phyloP scores from a whole-genome alignment of 1,139 yeast genomes.

The Blastobotrys aristatus region DNA sequence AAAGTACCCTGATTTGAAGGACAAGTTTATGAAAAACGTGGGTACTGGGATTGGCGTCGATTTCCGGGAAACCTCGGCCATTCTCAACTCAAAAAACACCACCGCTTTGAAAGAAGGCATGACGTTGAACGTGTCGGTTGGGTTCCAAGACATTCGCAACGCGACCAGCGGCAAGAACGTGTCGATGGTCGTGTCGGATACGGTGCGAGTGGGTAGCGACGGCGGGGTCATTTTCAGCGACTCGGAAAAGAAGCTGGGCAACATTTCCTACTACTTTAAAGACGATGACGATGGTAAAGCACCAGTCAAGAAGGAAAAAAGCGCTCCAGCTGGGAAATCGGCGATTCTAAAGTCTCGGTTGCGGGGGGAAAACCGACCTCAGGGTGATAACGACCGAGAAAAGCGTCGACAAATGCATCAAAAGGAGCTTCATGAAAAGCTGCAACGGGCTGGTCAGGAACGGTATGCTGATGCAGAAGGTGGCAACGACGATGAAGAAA shows the following conservation, averaged over 20 bases:
- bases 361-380: constrained; percentile 65
- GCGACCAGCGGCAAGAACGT: constrained; percentile 47
- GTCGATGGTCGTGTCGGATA: constrained; percentile 76
- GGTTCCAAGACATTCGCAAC: constrained; percentile 57
- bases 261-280: constrained; percentile 79
- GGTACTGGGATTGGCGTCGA: constrained; percentile 93
- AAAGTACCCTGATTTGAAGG: constrained; percentile 57
- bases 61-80: constrained; percentile 73
- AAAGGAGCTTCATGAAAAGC: constrained; percentile 70
- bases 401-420: constrained; percentile 81
- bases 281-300: constrained; percentile 55
- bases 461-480: constrained; percentile 32
- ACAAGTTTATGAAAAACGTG: constrained; percentile 68
- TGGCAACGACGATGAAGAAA: constrained; percentile 66
- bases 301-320: neutral
- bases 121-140: constrained; percentile 70
- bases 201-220: constrained; percentile 61
- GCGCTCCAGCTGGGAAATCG: constrained; percentile 17
- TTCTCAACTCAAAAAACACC: constrained; percentile 70
- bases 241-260: constrained; percentile 66
- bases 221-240: constrained; percentile 67
- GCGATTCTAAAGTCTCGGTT: constrained; percentile 67
- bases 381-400: constrained; percentile 74
- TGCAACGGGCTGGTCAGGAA: constrained; percentile 70
- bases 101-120: constrained; percentile 66